phyloP scores from a whole-genome alignment of 2,329 filamentous ascomycete species.

The Boeremia exigua region DNA sequence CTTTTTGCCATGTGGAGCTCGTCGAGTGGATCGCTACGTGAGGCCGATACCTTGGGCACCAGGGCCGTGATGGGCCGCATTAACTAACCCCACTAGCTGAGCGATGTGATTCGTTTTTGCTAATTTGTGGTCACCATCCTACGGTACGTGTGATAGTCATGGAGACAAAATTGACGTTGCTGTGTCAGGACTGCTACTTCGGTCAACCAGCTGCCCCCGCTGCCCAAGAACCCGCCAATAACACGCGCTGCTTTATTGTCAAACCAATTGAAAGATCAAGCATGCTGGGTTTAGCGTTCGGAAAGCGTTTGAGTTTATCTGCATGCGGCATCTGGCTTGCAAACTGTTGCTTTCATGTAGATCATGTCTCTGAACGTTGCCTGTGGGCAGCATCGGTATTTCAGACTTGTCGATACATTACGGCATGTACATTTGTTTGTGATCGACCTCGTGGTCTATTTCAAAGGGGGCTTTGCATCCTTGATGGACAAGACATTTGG shows the following conservation, averaged over 20 bases:
- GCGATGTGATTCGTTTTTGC: not conserved
- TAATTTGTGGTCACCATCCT: not conserved
- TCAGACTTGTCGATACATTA: not conserved
- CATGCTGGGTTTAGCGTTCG: not conserved
- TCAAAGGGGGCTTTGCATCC: too few relatives aligned
- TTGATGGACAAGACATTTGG: too few relatives aligned
- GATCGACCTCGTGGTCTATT: not conserved
- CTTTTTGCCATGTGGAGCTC: too few relatives aligned
- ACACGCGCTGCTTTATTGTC: not conserved
- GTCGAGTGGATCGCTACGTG: not conserved
- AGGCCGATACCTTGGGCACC: not conserved
- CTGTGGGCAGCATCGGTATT: not conserved
- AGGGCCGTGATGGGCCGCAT: not conserved
- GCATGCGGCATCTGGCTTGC: not conserved
- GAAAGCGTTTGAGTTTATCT: not conserved
- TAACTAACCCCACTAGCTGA: not conserved
- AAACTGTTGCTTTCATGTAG: not conserved
- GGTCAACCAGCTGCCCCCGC: not conserved
- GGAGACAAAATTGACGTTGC: not conserved
- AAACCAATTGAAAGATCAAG: not conserved
- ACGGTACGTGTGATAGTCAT: not conserved
- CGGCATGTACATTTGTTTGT: not conserved
- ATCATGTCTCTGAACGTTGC: constrained; percentile 1
- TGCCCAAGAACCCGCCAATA: not conserved
- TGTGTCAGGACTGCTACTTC: not conserved